phyloP scores from a whole-genome alignment of 495 filamentous ascomycete species.

The Penicillium cosmopolitanum region DNA sequence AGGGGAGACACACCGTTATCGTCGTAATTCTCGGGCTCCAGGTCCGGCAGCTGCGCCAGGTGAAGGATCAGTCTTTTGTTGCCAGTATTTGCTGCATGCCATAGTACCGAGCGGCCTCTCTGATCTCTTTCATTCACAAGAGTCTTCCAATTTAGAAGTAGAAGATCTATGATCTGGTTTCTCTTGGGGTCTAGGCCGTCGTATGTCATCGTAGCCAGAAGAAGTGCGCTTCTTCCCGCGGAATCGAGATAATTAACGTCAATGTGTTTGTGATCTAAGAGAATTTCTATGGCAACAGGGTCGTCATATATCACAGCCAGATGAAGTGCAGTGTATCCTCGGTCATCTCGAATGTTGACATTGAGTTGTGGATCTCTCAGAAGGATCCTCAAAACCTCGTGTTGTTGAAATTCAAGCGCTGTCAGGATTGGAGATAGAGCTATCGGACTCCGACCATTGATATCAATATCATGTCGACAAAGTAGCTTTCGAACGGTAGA shows the following conservation, averaged over 20 bases:
- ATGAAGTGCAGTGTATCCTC: background rate
- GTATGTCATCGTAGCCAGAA: background rate
- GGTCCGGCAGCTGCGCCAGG: no score
- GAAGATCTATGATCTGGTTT: background rate
- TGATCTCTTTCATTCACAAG: no score
- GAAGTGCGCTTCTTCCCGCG: background rate
- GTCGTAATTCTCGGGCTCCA: no score
- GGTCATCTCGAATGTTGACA: background rate
- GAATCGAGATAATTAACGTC: conserved; percentile 11
- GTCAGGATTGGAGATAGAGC: conserved; percentile 6
- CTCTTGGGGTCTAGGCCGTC: background rate
- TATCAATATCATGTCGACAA: conserved; percentile 1
- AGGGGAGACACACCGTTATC: no score
- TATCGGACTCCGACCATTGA: conserved; percentile 1
- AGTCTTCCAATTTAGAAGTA: no score
- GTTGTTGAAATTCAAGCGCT: conserved; percentile 11
- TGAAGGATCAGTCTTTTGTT: no score
- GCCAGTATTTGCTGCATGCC: no score
- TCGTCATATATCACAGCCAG: conserved; percentile 10
- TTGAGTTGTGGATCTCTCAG: conserved; percentile 1
- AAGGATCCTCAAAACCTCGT: conserved; percentile 8
- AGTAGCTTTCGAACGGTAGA: conserved; percentile 4
- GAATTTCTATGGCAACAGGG: background rate
- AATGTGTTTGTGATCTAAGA: background rate
- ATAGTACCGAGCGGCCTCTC: no score